Evolutionary conservation across 2,329 filamentous ascomycete genomes (phyloP).

Genomic region (Nakataea oryzae): DNA sequence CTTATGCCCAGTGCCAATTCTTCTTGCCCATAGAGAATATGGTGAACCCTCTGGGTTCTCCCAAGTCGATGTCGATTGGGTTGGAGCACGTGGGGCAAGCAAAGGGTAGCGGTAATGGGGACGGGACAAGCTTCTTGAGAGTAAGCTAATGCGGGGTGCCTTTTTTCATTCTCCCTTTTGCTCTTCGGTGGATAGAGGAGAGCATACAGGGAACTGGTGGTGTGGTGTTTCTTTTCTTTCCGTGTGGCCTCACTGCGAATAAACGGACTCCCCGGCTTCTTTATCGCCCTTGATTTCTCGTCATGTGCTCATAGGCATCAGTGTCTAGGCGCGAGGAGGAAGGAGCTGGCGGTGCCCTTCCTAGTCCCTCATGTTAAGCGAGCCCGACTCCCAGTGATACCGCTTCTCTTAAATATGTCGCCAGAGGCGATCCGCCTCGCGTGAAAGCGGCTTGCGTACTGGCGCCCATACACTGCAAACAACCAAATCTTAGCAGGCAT

Average conservation of each 20-base stretch:
- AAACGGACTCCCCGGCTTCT: neutral
- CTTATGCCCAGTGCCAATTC: neutral
- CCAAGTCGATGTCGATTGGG: neutral
- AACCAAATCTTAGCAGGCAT: neutral
- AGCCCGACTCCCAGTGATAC: no score
- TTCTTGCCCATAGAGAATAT: neutral
- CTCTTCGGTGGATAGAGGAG: constrained; percentile 1
- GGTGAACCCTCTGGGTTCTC: neutral
- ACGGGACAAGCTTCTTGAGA: neutral
- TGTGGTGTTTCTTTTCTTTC: neutral
- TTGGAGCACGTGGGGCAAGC: neutral
- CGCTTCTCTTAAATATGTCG: neutral
- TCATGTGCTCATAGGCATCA: no score
- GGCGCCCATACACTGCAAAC: neutral
- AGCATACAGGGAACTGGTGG: neutral
- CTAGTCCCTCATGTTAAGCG: neutral
- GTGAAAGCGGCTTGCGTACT: neutral
- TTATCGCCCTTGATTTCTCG: neutral
- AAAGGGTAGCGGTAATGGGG: neutral
- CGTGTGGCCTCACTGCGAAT: no score
- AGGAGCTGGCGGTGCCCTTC: no score
- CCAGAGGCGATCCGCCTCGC: no score
- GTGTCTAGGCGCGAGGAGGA: no score
- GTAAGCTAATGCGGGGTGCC: neutral
- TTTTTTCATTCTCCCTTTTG: neutral